Base-by-base conservation (phyloP, 495 filamentous ascomycete genomes). In the Penicillium cosmopolitanum region DNA sequence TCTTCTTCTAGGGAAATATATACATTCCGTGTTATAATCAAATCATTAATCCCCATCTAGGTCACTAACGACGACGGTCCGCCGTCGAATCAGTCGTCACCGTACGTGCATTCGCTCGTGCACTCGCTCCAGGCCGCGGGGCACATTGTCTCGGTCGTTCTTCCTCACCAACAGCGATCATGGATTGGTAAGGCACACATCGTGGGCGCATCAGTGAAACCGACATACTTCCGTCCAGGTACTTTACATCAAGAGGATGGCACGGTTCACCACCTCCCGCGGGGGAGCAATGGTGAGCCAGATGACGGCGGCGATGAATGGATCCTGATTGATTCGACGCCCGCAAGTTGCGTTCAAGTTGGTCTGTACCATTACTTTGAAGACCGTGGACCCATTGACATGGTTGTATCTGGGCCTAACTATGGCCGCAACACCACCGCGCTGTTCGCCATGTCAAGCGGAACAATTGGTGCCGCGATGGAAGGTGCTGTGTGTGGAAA, bases 131-230 rank as follows among this genome's bases (percentile, higher is more conserved):
- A 95, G 74, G 66, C 76, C 33, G 84, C 85, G 16, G 91, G 93
- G 10, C 93, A 96, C 72, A 82, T 80, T 38, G 92, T 98, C 58
- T 94, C 90, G 3, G 93, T 98, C 43, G 85, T 95, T 57, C 84
- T 98, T 4, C 95, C 95, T 0, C 88, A 97, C 73, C 87, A 86
- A 10, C 95, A 98, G 74, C 88, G 93, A 50, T 96, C 91, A 53
- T 98, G 95, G 95, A 97, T 98, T 64, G 92, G 93, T 56, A 98
- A 98, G 78, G 95, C 95, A 19, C 94, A 98, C 70, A 86, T 97
- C 44, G 88, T 96, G 60, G 92, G 92, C 55, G 86, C 91, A 65
- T 87, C 89, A 18, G 84, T 96, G 42, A 90, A 88, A 58, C 92
- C 93, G 4, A 87, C 86, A n/a, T 96, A 96, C 75, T 98, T 93